phyloP scores from a whole-genome alignment of 345 rosid species.

The Sapria himalayana region DNA sequence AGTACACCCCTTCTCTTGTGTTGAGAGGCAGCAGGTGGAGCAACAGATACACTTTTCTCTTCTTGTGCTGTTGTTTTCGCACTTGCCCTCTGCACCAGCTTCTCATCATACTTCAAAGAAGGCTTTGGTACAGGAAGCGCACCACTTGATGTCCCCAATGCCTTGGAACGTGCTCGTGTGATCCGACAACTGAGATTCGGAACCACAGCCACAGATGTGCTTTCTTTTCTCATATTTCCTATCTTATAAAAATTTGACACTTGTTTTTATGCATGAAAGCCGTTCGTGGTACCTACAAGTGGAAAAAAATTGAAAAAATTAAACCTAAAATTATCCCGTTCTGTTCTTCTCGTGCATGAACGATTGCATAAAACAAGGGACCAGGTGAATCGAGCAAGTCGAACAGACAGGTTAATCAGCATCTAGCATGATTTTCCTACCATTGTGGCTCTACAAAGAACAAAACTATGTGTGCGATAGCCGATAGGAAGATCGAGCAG shows the following conservation, averaged over 20 bases:
- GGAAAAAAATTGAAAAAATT: too few relatives aligned
- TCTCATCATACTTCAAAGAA: slow-evolving; percentile 43
- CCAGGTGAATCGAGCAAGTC: background rate
- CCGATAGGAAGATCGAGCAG: too few relatives aligned
- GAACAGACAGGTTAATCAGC: background rate
- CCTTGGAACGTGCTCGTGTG: slow-evolving; percentile 61
- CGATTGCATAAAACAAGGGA: background rate
- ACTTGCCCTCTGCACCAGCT: slow-evolving; percentile 14
- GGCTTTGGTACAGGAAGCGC: slow-evolving; percentile 30
- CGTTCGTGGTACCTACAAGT: slow-evolving; percentile 23
- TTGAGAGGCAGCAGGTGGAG: slow-evolving; percentile 17
- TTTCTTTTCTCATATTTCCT: slow-evolving; percentile 47
- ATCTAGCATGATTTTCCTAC: too few relatives aligned
- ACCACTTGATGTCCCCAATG: slow-evolving; percentile 27
- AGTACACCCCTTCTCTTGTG: slow-evolving; percentile 68
- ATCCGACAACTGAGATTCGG: slow-evolving; percentile 21
- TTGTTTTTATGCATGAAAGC: slow-evolving; percentile 13
- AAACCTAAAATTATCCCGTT: too few relatives aligned
- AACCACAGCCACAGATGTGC: slow-evolving; percentile 15
- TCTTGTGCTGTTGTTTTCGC: slow-evolving; percentile 29
- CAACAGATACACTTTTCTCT: slow-evolving; percentile 20
- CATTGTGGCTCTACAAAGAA: too few relatives aligned
- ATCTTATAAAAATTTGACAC: slow-evolving; percentile 17
- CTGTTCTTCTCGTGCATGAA: too few relatives aligned
- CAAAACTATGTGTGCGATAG: too few relatives aligned